Percentiles rank a stretch among this genome's conserved stretches.
Evolutionary conservation across 2,329 filamentous ascomycete species (phyloP).

Genomic region (Fusarium floridanum): DNA sequence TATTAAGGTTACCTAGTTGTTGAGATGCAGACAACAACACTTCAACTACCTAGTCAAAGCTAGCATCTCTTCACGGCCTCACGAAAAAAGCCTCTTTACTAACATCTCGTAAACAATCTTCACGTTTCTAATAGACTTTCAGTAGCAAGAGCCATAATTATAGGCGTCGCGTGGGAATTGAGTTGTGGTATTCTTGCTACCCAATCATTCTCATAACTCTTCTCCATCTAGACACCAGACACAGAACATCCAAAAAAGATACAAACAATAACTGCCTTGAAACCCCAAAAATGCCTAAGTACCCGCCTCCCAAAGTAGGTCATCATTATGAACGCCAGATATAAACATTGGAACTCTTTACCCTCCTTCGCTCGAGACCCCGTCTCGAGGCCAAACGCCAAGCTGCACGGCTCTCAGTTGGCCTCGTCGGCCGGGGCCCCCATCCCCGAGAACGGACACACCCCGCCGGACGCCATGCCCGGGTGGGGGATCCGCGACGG

Average conservation of each 20-base stretch:
- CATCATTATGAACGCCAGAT: slow-evolving; percentile 33
- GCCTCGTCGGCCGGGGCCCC: slow-evolving; percentile 32
- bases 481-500: slow-evolving; percentile 35
- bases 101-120: not conserved
- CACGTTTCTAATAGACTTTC: not conserved
- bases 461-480: slow-evolving; percentile 32
- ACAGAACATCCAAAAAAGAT: not conserved
- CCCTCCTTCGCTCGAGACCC: not conserved
- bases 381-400: not conserved
- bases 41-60: not conserved
- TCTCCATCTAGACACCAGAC: slow-evolving; percentile 7
- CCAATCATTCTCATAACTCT: not conserved
- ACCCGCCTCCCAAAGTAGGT: slow-evolving; percentile 17
- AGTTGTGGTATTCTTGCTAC: slow-evolving; percentile 16
- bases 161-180: not conserved
- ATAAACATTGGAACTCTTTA: slow-evolving; percentile 17
- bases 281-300: slow-evolving; percentile 20
- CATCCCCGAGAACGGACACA: slow-evolving; percentile 46
- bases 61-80: not conserved
- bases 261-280: slow-evolving; percentile 18
- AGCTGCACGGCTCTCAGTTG: not conserved
- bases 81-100: not conserved
- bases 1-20: not conserved
- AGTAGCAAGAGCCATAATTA: not conserved
- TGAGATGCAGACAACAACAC: not conserved